These are phyloP conservation scores for Paramecium primaurelia DNA, from an alignment of 73 alveolate genomes.

Conservation along the genomic window DNA sequence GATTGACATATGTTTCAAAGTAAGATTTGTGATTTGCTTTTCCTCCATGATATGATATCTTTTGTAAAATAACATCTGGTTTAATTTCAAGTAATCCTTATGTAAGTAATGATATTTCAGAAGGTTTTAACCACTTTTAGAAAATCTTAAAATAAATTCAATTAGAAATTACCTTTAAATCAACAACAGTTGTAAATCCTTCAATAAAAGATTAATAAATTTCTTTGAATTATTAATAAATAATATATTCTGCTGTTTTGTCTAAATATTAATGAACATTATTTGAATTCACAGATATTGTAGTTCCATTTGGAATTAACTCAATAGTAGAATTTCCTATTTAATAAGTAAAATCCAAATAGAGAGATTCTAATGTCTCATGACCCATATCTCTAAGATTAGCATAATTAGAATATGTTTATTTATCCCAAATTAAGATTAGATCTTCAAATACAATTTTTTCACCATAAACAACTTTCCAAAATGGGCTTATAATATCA, in stretches of 20 bases:
- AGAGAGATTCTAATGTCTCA: neutral
- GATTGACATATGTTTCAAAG: neutral
- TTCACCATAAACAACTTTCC: constrained; percentile 43
- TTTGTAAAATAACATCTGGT: neutral
- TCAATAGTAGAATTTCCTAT: neutral
- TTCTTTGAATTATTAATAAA: neutral
- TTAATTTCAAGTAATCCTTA: neutral
- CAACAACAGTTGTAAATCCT: neutral
- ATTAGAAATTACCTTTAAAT: neutral
- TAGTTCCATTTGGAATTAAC: neutral
- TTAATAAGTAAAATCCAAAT: neutral
- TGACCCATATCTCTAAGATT: neutral
- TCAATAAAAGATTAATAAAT: neutral
- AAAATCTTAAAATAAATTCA: neutral
- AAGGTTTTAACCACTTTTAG: neutral
- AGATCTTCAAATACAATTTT: neutral
- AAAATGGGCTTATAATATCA: constrained; percentile 1
- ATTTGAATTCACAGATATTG: neutral
- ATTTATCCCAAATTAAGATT: neutral
- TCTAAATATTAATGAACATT: neutral
- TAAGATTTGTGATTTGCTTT: neutral
- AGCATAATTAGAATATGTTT: neutral
- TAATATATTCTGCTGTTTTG: neutral
- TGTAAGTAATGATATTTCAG: neutral
- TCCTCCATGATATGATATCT: neutral